A percentile compares a stretch with the other conserved stretches of the same genome.
Evolutionary conservation across 352 stramenopile species (phyloP).

Genomic region (Globisporangium cylindrosporum): DNA sequence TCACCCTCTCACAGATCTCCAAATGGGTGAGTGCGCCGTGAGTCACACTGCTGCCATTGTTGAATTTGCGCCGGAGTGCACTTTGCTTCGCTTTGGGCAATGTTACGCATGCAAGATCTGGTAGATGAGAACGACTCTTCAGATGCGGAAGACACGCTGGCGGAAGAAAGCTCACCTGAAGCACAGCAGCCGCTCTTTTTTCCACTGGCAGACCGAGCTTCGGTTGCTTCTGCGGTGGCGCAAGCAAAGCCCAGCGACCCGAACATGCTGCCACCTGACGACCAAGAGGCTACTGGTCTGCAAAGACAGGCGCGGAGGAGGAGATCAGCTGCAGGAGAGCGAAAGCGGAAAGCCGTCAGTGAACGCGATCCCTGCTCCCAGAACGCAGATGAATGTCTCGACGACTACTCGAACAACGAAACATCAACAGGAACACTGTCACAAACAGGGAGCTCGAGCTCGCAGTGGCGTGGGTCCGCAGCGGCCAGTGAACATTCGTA

Average conservation of each 20-base stretch:
- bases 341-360: neutral
- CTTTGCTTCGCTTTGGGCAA: neutral
- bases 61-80: neutral
- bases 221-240: neutral
- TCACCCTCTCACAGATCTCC: neutral
- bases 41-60: neutral
- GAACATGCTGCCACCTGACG: neutral
- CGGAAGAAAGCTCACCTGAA: neutral
- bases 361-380: neutral
- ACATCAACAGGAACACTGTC: neutral
- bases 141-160: neutral
- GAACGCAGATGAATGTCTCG: neutral
- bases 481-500: neutral
- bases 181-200: neutral
- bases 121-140: slow-evolving; percentile 1
- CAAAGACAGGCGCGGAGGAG: neutral
- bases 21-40: neutral
- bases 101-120: slow-evolving; percentile 7
- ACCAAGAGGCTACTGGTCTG: neutral
- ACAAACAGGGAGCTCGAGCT: neutral
- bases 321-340: neutral
- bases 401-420: neutral
- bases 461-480: neutral
- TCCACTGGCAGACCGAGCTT: neutral
- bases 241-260: neutral